A percentile compares a stretch with the other conserved stretches of the same genome.
Evolutionary conservation across 352 stramenopile genomes (phyloP).

Genomic region (Globisporangium alternatum): DNA sequence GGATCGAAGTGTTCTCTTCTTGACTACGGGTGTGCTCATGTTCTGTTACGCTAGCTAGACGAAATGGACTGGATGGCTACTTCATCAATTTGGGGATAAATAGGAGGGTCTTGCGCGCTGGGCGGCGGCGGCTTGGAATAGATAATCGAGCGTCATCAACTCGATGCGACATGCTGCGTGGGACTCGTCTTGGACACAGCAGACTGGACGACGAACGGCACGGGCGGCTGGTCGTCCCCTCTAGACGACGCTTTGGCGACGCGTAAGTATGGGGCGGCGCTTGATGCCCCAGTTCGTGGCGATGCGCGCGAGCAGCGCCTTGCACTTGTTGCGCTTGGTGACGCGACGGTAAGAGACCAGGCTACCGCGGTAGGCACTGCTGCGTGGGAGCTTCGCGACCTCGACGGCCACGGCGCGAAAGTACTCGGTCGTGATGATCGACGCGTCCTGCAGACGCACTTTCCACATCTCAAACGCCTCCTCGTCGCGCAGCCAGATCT

Average conservation of each 20-base stretch:
- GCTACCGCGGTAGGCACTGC: constrained; percentile 64
- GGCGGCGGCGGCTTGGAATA: too few relatives aligned
- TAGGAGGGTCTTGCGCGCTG: too few relatives aligned
- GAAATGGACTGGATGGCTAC: too few relatives aligned
- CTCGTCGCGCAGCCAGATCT: constrained; percentile 67
- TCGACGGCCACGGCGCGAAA: constrained; percentile 60
- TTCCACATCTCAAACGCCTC: constrained; percentile 50
- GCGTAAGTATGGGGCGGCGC: constrained; percentile 14
- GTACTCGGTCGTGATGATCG: constrained; percentile 57
- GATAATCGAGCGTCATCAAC: too few relatives aligned
- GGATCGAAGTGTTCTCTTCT: too few relatives aligned
- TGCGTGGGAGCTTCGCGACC: constrained; percentile 50
- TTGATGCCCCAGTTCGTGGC: constrained; percentile 37
- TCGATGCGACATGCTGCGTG: too few relatives aligned
- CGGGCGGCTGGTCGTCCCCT: not conserved
- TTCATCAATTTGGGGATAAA: too few relatives aligned
- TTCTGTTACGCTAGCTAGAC: too few relatives aligned
- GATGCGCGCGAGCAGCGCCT: constrained; percentile 41
- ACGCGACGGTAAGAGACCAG: constrained; percentile 59
- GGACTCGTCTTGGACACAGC: too few relatives aligned
- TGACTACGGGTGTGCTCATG: too few relatives aligned
- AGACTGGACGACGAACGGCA: too few relatives aligned
- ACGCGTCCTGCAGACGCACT: constrained; percentile 54
- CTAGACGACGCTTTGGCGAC: constrained; percentile 7
- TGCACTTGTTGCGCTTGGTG: constrained; percentile 49